Base-by-base conservation (phyloP, 2,329 filamentous ascomycete genomes). In the Neoascochyta sp. region DNA sequence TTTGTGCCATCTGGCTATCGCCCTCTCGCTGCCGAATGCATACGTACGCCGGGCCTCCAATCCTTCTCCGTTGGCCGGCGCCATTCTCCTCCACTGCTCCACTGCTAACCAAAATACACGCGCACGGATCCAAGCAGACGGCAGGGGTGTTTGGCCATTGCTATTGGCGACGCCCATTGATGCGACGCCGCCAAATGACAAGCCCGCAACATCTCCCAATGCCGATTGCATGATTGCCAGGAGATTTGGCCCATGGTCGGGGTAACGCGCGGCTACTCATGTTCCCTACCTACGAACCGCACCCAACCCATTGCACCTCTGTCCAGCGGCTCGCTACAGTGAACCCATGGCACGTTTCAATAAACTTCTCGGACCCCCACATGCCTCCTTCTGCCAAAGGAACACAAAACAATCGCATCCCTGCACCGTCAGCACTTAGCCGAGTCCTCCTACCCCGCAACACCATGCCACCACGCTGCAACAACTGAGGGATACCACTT, bases 391-490 rank as follows among this genome's bases (percentile, higher is more conserved):
- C 43, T 43, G 43, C 43, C 34, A 40, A 27, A 24, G 33, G 22
- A 25, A 28, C 29, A 37, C 36, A 24, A 27, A 39, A 36, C 25
- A 33, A 36, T 26, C 27, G 24, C 32, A 45, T 38, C 50, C 50
- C 46, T 52, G 47, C 41, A 41, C 8, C n/a, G 20, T 9, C 14
- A 29, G 25, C 31, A 24, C 15, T 27, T 21, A 27, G 30, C 35
- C 34, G 35, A 41, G 32, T 16, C 27, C 43, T 24, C 32, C 22
- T 39, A 41, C 53, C 52, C 51, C 52, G 47, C 54, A 56, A 56
- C 54, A 57, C 53, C 53, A 57, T 36, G 40, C 34, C 41, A 33
- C 37, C 26, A 19, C 27, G 15, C 29, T 24, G 18, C 26, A 37
- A n/a, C n/a, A n/a, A n/a, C n/a, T n/a, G n/a, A n/a, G n/a, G n/a